Percentiles rank a stretch among this genome's conserved stretches.
Conservation (phyloP, 192 early-diverging fungal species). For the Coemansia nantahalensis region DNA sequence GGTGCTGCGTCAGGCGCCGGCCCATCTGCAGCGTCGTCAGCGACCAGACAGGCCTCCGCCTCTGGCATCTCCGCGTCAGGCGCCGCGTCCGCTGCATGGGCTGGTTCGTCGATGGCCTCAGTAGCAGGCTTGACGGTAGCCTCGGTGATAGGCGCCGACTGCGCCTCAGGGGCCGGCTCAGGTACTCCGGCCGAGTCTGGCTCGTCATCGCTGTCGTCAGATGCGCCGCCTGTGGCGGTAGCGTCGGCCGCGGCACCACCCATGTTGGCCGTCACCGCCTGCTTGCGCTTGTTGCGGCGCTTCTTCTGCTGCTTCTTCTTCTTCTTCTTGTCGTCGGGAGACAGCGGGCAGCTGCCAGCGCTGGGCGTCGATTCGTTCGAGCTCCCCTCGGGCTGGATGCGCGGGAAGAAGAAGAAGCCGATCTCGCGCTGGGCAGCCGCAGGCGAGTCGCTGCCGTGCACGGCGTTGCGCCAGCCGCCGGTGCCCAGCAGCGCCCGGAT, state of each 20-base stretch:
- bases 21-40: too few relatives aligned
- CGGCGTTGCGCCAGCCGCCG: constrained; percentile 49
- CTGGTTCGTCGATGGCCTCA: too few relatives aligned
- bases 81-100: too few relatives aligned
- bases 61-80: too few relatives aligned
- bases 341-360: too few relatives aligned
- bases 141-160: too few relatives aligned
- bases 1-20: background rate
- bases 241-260: constrained; percentile 1
- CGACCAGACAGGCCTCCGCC: too few relatives aligned
- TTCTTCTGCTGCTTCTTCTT: constrained; percentile 43
- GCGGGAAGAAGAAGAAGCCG: constrained; percentile 46
- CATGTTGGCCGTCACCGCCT: constrained; percentile 14
- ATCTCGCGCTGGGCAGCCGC: constrained; percentile 44
- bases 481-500: constrained; percentile 55
- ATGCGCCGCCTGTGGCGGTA: constrained; percentile 3
- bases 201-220: background rate
- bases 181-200: too few relatives aligned
- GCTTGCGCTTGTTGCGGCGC: constrained; percentile 46
- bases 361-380: background rate
- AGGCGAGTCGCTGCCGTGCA: constrained; percentile 58
- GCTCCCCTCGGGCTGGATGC: constrained; percentile 22
- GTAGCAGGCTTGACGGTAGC: too few relatives aligned
- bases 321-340: constrained; percentile 17
- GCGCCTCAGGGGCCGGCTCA: background rate